Conservation (phyloP, 805 yeast genomes). For the Candida multigemmis region DNA sequence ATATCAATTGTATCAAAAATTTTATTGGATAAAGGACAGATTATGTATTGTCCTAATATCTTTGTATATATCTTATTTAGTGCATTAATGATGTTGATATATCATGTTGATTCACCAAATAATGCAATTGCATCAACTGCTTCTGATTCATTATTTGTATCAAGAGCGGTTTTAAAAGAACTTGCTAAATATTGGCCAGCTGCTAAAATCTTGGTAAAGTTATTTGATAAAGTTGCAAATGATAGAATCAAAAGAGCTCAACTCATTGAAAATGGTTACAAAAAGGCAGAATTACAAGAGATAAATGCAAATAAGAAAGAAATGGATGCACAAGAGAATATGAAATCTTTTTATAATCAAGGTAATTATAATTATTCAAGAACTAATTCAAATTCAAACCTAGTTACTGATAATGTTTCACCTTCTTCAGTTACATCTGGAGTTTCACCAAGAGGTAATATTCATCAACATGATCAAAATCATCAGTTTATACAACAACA, state of each 20-base stretch:
- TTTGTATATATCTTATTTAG: slow-evolving; percentile 50
- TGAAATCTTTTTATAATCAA: slow-evolving; percentile 9
- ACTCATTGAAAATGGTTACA: slow-evolving; percentile 28
- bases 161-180: slow-evolving; percentile 28
- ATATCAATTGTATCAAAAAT: slow-evolving; percentile 56
- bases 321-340: slow-evolving; percentile 10
- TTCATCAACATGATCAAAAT: slow-evolving; percentile 5
- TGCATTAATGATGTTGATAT: slow-evolving; percentile 63
- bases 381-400: slow-evolving; percentile 2
- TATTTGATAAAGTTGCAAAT: slow-evolving; percentile 34
- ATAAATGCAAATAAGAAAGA: slow-evolving; percentile 14
- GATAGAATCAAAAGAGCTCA: slow-evolving; percentile 32
- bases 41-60: slow-evolving; percentile 48
- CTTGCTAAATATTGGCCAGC: slow-evolving; percentile 29
- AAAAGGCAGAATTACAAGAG: slow-evolving; percentile 30
- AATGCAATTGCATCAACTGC: slow-evolving; percentile 33
- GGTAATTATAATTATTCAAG: slow-evolving; percentile 1
- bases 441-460: slow-evolving; percentile 17
- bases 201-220: slow-evolving; percentile 24
- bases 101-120: slow-evolving; percentile 46
- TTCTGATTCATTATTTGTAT: slow-evolving; percentile 28
- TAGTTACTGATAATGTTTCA: slow-evolving; percentile 4
- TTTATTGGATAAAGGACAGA: slow-evolving; percentile 38
- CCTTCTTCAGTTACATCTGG: slow-evolving; percentile 13
- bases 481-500: slow-evolving; percentile 2